Base-by-base conservation (phyloP, 1,139 yeast genomes). In the Wickerhamiella infanticola region DNA sequence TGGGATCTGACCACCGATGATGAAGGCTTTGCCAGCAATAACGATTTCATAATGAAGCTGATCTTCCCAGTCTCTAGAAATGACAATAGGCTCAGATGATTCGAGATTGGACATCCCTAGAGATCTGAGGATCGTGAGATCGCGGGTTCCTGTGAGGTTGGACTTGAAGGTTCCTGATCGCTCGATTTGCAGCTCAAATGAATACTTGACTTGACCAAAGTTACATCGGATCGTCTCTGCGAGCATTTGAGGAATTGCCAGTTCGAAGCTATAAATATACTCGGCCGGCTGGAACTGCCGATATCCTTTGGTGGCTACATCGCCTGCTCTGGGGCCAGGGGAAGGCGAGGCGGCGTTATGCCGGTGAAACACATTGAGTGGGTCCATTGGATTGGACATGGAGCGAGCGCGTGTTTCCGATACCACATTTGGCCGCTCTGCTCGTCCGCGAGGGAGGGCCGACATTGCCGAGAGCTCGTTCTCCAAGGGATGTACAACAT, bases 61-160 rank as follows among this genome's bases (percentile, higher is more conserved):
- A 59, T 83, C 88, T 61, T 90, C 97, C 98, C 98, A 90, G 54
- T 83, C 90, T 52, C 94, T 71, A 13, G 82, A 72, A 39, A 90
- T 86, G 4, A 86, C 84, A 46, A 90, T 90, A 0, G 98, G 97
- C 60, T 90, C 98, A 50, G 82, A 79, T 56, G 84, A 88, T 60
- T 90, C 97, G 39, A 81, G 72, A 45, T 85, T 82, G 40, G 74
- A 75, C 49, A 81, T 88, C 0, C 85, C 72, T 6, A 88, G 90
- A 0, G 86, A 73, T 51, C 98, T 69, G 5, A 90, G 74, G 26
- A 90, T 67, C 3, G 68, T 69, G 1, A 90, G 72, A 1, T 84
- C 83, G 42, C 75, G 63, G 50, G 70, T 68, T 1, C 88, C 94
- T 3, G 66, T 57, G 35, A 90, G 63, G 55, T 81, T 82, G 39